Percentiles rank a stretch among this genome's conserved stretches.
These are phyloP conservation scores for Naegleria lovaniensis DNA, from an alignment of 208 protist species.

Conservation along the genomic window DNA sequence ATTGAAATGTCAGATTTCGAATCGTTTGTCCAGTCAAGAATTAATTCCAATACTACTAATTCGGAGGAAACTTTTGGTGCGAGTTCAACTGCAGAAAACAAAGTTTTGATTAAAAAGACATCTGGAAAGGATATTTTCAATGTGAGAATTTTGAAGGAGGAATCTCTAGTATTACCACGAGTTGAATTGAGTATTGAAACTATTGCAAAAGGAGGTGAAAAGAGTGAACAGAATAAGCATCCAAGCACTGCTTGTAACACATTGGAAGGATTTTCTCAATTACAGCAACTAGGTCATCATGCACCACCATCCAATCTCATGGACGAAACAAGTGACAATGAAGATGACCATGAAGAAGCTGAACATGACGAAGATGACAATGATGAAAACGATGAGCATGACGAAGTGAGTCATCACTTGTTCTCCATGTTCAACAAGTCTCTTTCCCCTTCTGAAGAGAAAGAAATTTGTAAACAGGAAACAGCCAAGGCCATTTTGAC, in stretches of 20 bases:
- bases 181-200: background rate
- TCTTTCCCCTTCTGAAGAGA: background rate
- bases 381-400: background rate
- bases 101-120: background rate
- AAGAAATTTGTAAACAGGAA: background rate
- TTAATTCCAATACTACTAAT: no score
- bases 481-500: background rate
- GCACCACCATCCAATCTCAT: background rate
- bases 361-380: background rate
- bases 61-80: no score
- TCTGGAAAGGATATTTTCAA: background rate
- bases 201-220: no score
- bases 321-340: background rate
- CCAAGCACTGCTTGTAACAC: background rate
- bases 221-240: no score
- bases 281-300: background rate
- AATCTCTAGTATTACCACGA: background rate
- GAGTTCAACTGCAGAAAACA: background rate
- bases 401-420: background rate
- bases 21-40: background rate
- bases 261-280: background rate
- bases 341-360: background rate
- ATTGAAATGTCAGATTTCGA: background rate
- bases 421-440: background rate
- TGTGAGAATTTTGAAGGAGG: background rate